These are phyloP conservation scores for Blastobotrys illinoisensis DNA, from an alignment of 1,139 yeast genomes.

Conservation along the genomic window DNA sequence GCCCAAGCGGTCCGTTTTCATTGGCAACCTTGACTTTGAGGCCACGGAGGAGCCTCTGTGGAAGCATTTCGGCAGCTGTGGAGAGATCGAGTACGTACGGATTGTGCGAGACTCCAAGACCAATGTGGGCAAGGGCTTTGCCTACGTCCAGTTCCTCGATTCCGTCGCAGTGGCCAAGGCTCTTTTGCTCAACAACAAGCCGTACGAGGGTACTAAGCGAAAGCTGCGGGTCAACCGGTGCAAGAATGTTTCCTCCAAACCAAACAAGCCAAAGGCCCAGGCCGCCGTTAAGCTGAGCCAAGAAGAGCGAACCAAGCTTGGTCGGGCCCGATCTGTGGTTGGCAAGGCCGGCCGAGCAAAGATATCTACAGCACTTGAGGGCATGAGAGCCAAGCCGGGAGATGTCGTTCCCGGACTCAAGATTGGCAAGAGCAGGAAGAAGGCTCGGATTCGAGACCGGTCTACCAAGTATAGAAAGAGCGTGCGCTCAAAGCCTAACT, in stretches of 20 bases:
- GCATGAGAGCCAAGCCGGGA: slow-evolving; percentile 74
- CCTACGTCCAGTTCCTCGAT: slow-evolving; percentile 87
- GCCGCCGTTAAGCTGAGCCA: slow-evolving; percentile 22
- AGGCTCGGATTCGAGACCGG: slow-evolving; percentile 64
- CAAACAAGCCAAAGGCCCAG: slow-evolving; percentile 27
- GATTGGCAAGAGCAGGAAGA: slow-evolving; percentile 37
- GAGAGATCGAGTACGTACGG: slow-evolving; percentile 81
- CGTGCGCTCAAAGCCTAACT: neutral
- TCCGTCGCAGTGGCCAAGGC: slow-evolving; percentile 79
- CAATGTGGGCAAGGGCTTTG: slow-evolving; percentile 95
- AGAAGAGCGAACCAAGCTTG: slow-evolving; percentile 65
- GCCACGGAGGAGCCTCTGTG: slow-evolving; percentile 86
- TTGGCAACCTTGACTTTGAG: slow-evolving; percentile 92
- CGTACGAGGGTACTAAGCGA: slow-evolving; percentile 47
- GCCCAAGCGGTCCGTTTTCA: slow-evolving; percentile 77
- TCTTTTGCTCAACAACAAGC: slow-evolving; percentile 66
- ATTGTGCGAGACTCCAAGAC: slow-evolving; percentile 88
- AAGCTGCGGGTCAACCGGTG: slow-evolving; percentile 77
- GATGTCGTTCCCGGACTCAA: slow-evolving; percentile 37
- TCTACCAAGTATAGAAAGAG: slow-evolving; percentile 49
- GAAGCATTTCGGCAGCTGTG: slow-evolving; percentile 67
- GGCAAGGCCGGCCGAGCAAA: slow-evolving; percentile 78
- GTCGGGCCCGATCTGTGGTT: slow-evolving; percentile 68
- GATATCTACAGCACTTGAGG: slow-evolving; percentile 62
- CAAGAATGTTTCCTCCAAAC: slow-evolving; percentile 49